Evolutionary conservation across 208 protist genomes (phyloP).

Genomic region (Leishmania braziliensis): DNA sequence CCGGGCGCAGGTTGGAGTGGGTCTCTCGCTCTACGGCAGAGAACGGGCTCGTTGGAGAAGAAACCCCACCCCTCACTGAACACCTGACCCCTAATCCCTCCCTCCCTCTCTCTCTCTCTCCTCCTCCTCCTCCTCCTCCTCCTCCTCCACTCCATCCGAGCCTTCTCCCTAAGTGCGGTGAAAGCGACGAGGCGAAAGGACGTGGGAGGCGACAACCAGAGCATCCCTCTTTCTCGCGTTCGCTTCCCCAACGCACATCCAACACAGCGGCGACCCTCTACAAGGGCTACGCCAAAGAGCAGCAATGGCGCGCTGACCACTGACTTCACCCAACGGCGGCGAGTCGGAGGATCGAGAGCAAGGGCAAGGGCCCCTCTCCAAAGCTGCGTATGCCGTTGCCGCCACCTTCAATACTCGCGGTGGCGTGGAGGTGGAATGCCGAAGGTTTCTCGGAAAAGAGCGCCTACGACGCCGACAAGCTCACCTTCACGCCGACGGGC

Average conservation of each 20-base stretch:
- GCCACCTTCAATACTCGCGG: conserved; percentile 36
- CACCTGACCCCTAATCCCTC: neutral
- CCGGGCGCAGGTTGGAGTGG: no score
- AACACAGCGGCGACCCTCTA: conserved; percentile 32
- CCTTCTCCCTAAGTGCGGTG: neutral
- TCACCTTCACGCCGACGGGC: conserved; percentile 40
- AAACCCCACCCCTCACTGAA: neutral
- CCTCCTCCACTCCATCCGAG: neutral
- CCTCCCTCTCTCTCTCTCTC: neutral
- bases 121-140: no score
- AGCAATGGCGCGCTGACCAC: conserved; percentile 71
- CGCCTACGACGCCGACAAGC: conserved; percentile 40
- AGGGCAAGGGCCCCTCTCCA: conserved; percentile 50
- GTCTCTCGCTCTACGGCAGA: neutral
- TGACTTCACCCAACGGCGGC: conserved; percentile 41
- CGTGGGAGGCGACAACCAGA: no score
- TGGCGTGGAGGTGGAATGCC: conserved; percentile 55
- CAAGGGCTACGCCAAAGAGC: conserved; percentile 84
- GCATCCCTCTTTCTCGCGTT: neutral
- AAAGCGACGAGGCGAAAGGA: no score
- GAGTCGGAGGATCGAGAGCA: conserved; percentile 78
- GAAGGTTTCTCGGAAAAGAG: conserved; percentile 43
- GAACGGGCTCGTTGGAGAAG: no score
- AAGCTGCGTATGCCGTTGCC: conserved; percentile 51
- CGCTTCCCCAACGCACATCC: neutral